These are phyloP conservation scores for Aphanomyces stellatus DNA, from an alignment of 352 stramenopile genomes.

Conservation along the genomic window DNA sequence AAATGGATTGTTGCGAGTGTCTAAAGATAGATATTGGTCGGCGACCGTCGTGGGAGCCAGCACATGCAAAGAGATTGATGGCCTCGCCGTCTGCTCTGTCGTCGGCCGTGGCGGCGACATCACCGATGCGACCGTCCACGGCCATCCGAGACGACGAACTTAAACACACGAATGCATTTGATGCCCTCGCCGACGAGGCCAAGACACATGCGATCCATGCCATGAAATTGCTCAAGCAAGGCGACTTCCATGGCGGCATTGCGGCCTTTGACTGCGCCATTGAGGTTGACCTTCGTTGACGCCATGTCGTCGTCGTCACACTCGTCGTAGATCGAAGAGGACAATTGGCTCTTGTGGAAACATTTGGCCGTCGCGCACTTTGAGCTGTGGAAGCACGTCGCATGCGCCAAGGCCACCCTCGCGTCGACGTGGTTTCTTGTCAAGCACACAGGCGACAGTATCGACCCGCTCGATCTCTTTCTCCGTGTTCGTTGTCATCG, in stretches of 20 bases:
- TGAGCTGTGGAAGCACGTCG: constrained; percentile 43
- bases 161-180: not conserved
- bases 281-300: not conserved
- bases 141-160: not conserved
- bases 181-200: not conserved
- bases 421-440: constrained; percentile 21
- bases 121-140: not conserved
- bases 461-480: not conserved
- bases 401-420: constrained; percentile 32
- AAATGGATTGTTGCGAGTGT: not conserved
- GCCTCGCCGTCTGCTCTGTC: no score
- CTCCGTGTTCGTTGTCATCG: not conserved
- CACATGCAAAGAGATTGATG: no score
- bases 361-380: constrained; percentile 53
- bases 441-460: constrained; percentile 13
- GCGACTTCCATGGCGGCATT: not conserved
- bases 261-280: not conserved
- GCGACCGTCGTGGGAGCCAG: not conserved
- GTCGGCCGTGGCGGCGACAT: no score
- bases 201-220: not conserved
- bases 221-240: not conserved
- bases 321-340: constrained; percentile 34
- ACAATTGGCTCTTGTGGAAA: constrained; percentile 46
- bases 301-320: not conserved
- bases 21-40: not conserved